phyloP scores from a whole-genome alignment of 345 rosid species.

The Acer campestre region DNA sequence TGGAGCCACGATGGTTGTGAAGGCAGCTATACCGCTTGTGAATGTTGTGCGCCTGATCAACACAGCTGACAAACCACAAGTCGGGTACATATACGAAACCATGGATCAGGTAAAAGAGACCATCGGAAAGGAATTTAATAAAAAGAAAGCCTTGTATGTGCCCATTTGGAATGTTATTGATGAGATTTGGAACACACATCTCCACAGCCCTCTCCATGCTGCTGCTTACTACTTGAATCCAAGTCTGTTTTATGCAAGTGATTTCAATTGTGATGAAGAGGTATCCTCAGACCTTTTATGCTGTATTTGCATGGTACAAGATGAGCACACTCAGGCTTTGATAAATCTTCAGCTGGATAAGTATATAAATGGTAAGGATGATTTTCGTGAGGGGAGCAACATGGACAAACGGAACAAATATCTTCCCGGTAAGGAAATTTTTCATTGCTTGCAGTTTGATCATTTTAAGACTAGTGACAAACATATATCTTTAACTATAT shows the following conservation, averaged over 20 bases:
- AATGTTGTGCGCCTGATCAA: conserved; percentile 36
- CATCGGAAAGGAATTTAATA: conserved; percentile 35
- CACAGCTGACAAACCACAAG: conserved; percentile 37
- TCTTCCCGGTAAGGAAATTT: too few species aligned
- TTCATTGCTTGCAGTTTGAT: too few species aligned
- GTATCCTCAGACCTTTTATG: conserved; percentile 45
- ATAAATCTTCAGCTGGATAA: too few species aligned
- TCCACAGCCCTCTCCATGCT: conserved; percentile 23
- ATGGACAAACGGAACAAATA: too few species aligned
- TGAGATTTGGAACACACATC: conserved; percentile 53
- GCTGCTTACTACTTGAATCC: conserved; percentile 44
- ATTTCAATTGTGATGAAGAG: conserved; percentile 50
- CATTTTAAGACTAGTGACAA: too few species aligned
- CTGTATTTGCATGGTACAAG: too few species aligned
- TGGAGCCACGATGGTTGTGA: conserved; percentile 41
- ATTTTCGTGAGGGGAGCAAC: too few species aligned
- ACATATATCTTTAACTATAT: too few species aligned
- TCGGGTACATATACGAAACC: conserved; percentile 61
- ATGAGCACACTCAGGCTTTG: too few species aligned
- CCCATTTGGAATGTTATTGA: conserved; percentile 62
- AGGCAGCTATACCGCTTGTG: conserved; percentile 52
- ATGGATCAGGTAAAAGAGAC: conserved; percentile 62
- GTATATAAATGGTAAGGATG: too few species aligned
- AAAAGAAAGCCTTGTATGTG: conserved; percentile 30
- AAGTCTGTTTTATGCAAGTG: conserved; percentile 45